Base-by-base conservation (phyloP, 805 yeast species). In the Teunomyces panamensis region DNA sequence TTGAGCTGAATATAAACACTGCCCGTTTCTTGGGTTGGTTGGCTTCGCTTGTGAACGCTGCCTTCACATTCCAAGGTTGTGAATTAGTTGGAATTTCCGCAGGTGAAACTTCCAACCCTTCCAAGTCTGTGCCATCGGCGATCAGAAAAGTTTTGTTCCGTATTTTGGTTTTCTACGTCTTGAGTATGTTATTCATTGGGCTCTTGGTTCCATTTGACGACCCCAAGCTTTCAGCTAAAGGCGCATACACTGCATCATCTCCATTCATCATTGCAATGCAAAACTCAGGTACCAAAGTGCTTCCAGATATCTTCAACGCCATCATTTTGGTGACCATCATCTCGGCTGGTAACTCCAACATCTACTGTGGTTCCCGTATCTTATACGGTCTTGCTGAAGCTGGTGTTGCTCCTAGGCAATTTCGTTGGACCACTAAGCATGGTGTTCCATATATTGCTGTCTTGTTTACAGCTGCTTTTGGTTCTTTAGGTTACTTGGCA, bases 21-120 rank as follows among this genome's bases (percentile, higher is more conserved):
- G 87, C 74, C 44, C 73, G 83, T 60, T 83, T 85, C 59, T 67
- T 84, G 44, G 89, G 89, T 44, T 84, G 86, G 85, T 77, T 84
- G 46, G 73, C 82, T 8, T 84, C 89, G 4, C 72, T 85, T 57
- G 76, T 85, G 52, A 80, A 79, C 48, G 88, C 91, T 32, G 86
- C 87, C n/a, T 86, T 86, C 73, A 85, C 91, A 26, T 85, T 78
- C 64, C 90, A 85, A 68, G 91, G 91, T 65, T 83, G 86, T 43
- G 94, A 86, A 64, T 73, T 84, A 62, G 81, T 84, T 17, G 91
- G 90, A 65, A 74, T 86, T 47, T 74, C 89, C 3, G 87, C 87
- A 30, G 89, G 90, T 67, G 94, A 86, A 67, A 75, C 85, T 44
- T 74, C 75, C 27, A 83, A 83, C 62, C 90, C 91, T 48, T 72